Base-by-base conservation (phyloP, 2,329 filamentous ascomycete genomes). In the Pleurostoma richardsiae region DNA sequence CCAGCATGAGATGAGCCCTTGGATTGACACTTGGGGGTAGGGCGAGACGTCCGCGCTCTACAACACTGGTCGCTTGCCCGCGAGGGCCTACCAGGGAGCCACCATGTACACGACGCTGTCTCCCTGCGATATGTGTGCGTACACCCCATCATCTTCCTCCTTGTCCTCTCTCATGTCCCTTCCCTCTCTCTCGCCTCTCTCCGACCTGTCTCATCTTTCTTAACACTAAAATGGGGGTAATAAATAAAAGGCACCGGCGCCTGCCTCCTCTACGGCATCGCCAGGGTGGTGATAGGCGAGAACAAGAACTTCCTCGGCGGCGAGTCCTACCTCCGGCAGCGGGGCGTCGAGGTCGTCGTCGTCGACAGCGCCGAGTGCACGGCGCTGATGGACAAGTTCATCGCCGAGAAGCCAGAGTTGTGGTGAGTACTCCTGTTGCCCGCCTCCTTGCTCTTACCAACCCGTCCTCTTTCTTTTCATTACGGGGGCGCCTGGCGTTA, bases 91-190 rank as follows among this genome's bases (percentile, higher is more conserved):
- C 64, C 75, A 76, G 49, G 83, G 82, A 30, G 79, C 83, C 33
- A 90, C 86, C n/a, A 90, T 91, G 85, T 91, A 88, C 67, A 91
- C 87, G 3, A 90, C 86, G 1, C 71, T 91, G 5, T 88, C 84
- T 3, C 87, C 86, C 1, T 91, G 87, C 63, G 85, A 88, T 59
- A 90, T 90, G 86, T 91, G 84, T 63, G 54, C 55, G 64, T 54
- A 29, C 7, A 29, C 26, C 38, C 39, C 26, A n/a, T 10, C 4
- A 29, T 10, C 27, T 11, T 38, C n/a, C 28, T 36, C 10, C 29
- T 36, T 28, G 30, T 38, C 10, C 10, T 33, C 19, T 19, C 19
- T 19, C 19, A 19, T 19, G 19, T 33, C n/a, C 29, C 6, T 40
- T 8, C 30, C 8, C 7, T 26, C 30, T 40, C 7, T 26, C 30